Base-by-base conservation (phyloP, 1,284 basidiomycete species). In the Kalmanozyma brasiliensis region DNA sequence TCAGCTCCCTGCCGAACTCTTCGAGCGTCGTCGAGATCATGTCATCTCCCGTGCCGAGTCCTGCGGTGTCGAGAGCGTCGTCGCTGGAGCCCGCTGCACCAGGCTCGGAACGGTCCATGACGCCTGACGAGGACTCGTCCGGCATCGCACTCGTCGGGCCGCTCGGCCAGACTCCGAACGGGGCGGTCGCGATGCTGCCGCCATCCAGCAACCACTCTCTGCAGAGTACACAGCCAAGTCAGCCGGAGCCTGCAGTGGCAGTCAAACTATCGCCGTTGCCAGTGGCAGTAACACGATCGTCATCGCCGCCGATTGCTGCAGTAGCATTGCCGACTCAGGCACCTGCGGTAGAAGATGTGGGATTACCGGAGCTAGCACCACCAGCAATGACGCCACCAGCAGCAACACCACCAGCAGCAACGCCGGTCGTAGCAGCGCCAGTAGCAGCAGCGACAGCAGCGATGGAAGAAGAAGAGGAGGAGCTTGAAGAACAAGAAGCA, bases 11-110 rank as follows among this genome's bases (percentile, higher is more conserved):
- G 49, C n/a, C 22, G 29, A 37, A 45, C 6, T 62, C 60, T 13
- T 56, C 52, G 22, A 20, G 47, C 14, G 32, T 52, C 8, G 60
- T 32, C 34, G 43, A 53, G 19, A 37, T 48, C 14, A 17, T 42
- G n/a, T 56, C 48, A 8, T 56, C 52, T 30, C 44, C 29, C 8
- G 20, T 37, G 30, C 41, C 30, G 2, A 35, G 45, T 8, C 20
- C 33, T 16, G 7, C 32, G 36, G 17, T 23, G 16, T 53, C 52
- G 8, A 43, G 36, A 26, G 34, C 37, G 7, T 47, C 48, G 9
- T 49, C 42, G 26, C 32, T 37, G 9, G 40, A 32, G 10, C 34
- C 34, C 16, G 26, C 23, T 11, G 48, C 38, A 3, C 32, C 48
- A 10, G 26, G 22, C 1, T 49, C 38, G 10, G 30, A n/a, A 13